These are phyloP conservation scores for Cudoniella acicularis DNA, from an alignment of 495 filamentous ascomycete genomes.

Conservation along the genomic window DNA sequence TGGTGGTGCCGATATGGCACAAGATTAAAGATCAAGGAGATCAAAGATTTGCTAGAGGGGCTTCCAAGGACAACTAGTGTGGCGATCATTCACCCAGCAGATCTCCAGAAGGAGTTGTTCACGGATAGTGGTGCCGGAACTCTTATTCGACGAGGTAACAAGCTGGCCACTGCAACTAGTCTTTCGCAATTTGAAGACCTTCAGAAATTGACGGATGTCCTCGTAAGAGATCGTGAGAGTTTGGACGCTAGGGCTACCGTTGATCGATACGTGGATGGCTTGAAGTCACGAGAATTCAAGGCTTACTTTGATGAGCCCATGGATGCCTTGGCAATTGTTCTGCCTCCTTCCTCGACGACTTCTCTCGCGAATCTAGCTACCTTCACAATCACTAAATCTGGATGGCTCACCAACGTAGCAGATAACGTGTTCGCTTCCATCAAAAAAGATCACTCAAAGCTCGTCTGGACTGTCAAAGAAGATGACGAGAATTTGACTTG, in stretches of 20 bases:
- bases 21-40: slow-evolving; percentile 96
- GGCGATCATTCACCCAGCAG: slow-evolving; percentile 92
- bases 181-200: slow-evolving; percentile 78
- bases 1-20: slow-evolving; percentile 97
- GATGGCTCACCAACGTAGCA: slow-evolving; percentile 94
- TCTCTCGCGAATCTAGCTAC: slow-evolving; percentile 77
- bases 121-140: slow-evolving; percentile 95
- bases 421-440: slow-evolving; percentile 94
- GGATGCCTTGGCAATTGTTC: slow-evolving; percentile 91
- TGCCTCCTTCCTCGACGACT: slow-evolving; percentile 56
- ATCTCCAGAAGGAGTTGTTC: slow-evolving; percentile 94
- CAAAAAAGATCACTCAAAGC: slow-evolving; percentile 86
- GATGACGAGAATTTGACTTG: slow-evolving; percentile 97
- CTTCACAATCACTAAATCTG: slow-evolving; percentile 91
- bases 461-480: slow-evolving; percentile 95
- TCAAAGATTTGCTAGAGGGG: slow-evolving; percentile 85
- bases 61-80: slow-evolving; percentile 91
- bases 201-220: slow-evolving; percentile 70
- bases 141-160: slow-evolving; percentile 88
- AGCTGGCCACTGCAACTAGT: slow-evolving; percentile 70
- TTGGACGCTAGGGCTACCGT: slow-evolving; percentile 80
- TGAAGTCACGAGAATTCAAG: slow-evolving; percentile 77
- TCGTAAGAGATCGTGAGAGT: slow-evolving; percentile 81
- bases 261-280: slow-evolving; percentile 77
- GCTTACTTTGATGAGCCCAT: slow-evolving; percentile 96